A percentile compares a stretch with the other conserved stretches of the same genome.
phyloP scores from a whole-genome alignment of 371 early-diverging fungal species.

The Mortierella sp. region DNA sequence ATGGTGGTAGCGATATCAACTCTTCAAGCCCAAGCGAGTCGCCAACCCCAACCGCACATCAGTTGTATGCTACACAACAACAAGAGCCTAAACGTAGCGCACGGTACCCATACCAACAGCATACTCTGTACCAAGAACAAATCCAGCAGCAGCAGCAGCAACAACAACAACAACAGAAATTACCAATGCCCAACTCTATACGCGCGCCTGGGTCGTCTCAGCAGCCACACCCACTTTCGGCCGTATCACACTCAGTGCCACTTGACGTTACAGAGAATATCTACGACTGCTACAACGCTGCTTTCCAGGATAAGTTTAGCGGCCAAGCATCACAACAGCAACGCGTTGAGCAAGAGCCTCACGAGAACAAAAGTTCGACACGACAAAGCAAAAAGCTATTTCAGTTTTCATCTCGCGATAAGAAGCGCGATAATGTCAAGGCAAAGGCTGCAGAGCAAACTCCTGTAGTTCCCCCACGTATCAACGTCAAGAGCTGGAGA shows the following conservation, averaged over 20 bases:
- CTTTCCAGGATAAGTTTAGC: background rate
- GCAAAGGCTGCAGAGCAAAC: background rate
- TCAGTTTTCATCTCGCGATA: background rate
- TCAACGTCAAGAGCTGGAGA: conserved; percentile 25
- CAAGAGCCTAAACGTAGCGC: conserved; percentile 7
- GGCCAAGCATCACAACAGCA: background rate
- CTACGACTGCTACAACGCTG: conserved; percentile 14
- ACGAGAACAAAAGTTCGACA: background rate
- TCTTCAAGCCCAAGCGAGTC: conserved; percentile 4
- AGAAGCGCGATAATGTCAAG: background rate
- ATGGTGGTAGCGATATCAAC: background rate
- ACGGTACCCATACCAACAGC: conserved; percentile 17
- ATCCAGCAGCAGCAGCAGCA: background rate
- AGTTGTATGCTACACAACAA: background rate
- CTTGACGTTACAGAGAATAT: background rate
- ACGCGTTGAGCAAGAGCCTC: background rate
- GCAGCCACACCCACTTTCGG: background rate
- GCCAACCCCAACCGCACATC: background rate
- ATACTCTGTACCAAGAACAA: conserved; percentile 7
- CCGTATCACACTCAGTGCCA: background rate
- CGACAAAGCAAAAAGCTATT: background rate
- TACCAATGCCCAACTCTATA: background rate
- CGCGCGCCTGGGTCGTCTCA: background rate
- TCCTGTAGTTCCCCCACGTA: conserved; percentile 14
- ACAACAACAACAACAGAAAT: background rate